Base-by-base conservation (phyloP, 148 eudicot species). In the Rhododendron kiyosumense region DNA sequence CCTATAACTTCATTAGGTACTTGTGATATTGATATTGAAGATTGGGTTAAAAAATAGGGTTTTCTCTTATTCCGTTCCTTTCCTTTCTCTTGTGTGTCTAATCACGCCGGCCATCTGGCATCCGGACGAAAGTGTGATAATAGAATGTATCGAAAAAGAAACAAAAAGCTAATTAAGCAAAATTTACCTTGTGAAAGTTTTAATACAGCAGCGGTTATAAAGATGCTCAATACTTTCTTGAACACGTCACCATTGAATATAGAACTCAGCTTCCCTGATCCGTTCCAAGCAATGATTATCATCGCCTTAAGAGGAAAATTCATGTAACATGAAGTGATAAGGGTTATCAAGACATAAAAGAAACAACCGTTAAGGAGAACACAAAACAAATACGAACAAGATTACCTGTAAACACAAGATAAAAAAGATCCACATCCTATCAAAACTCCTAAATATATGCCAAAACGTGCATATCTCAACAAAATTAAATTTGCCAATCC, bases 281-380 rank as follows among this genome's bases (percentile, higher is more conserved):
- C 95, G 90, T 95, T 92, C 98, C 99, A 97, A 46, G 98, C 99
- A 92, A 95, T 86, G 89, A 97, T 97, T 54, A 97, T 92, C 99
- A 97, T 97, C 87, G 96, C 99, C 99, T 97, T 89, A 63, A 88
- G 46, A 87, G 12, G 57, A 81, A 85, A 83, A 48, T 81, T 61
- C 12, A 30, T 54, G 18, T 63, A 45, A 54, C 61, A 54, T 18
- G 61, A 54, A 17, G 61, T 15, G 61, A 54, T 54, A 54, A 54
- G 24, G 61, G 61, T 17, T 17, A 15, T 54, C 61, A 54, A 17
- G 61, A 54, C 61, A 54, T 22, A 74, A 59, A 79, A 63, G 38
- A 59, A 83, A 80, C 12, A 65, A 54, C 24, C 7, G 7, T 54
- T 54, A 1, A 54, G 22, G 22, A 54, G 61, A 54, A 54, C 61